phyloP scores from a whole-genome alignment of 768 basidiomycete genomes.

The Lyophyllum decastes region DNA sequence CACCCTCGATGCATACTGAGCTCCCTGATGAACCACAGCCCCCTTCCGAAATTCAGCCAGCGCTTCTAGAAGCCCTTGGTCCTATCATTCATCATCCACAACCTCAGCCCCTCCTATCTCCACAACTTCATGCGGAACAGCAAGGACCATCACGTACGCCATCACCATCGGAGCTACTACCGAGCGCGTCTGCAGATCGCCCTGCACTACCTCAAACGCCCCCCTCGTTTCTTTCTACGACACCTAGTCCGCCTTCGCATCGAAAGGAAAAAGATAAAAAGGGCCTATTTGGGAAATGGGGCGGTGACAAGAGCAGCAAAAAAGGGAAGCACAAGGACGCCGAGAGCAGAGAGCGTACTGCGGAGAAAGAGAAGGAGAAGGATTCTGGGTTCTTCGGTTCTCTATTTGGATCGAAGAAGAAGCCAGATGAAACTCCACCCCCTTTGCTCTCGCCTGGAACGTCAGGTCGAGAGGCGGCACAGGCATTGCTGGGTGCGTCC shows the following conservation, averaged over 20 bases:
- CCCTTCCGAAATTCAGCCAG: constrained; percentile 29
- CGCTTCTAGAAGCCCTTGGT: constrained; percentile 34
- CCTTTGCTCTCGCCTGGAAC: constrained; percentile 32
- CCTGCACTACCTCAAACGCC: constrained; percentile 29
- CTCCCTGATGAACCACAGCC: constrained; percentile 19
- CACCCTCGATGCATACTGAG: constrained; percentile 20
- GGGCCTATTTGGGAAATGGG: constrained; percentile 67
- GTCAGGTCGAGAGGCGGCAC: constrained; percentile 84
- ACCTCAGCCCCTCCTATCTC: constrained; percentile 54
- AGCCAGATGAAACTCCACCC: constrained; percentile 60
- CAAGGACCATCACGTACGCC: constrained; percentile 54
- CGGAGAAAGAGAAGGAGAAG: constrained; percentile 52
- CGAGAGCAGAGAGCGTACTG: constrained; percentile 25
- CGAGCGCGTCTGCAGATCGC: constrained; percentile 25
- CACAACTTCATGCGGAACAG: constrained; percentile 36
- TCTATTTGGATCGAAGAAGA: constrained; percentile 88
- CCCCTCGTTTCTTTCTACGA: constrained; percentile 29
- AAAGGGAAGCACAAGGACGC: constrained; percentile 33
- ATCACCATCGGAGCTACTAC: constrained; percentile 47
- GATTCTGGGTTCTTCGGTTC: constrained; percentile 91
- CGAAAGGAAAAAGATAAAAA: constrained; percentile 78
- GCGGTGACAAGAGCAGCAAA: constrained; percentile 64
- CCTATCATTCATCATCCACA: constrained; percentile 67
- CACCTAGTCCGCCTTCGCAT: constrained; percentile 33
- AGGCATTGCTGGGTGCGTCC: constrained; percentile 81